These are phyloP conservation scores for Globisporangium cystogenes DNA, from an alignment of 352 stramenopile genomes.

Conservation along the genomic window DNA sequence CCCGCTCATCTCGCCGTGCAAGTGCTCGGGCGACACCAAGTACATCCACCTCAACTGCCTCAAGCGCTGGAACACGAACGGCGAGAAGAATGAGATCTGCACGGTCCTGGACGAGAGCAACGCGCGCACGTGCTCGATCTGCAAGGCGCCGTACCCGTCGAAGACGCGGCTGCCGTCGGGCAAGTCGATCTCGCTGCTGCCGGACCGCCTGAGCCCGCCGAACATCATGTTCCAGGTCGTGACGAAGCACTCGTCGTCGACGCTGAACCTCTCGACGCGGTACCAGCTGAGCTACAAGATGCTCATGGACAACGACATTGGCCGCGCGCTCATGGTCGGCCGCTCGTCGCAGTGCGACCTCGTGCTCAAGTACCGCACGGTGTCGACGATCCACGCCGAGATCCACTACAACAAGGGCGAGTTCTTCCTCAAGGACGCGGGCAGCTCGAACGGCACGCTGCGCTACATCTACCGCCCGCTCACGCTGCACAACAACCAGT, in stretches of 20 bases:
- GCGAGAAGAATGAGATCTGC: slow-evolving; percentile 87
- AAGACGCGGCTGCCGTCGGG: slow-evolving; percentile 71
- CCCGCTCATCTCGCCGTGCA: slow-evolving; percentile 92
- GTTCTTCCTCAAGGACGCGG: slow-evolving; percentile 93
- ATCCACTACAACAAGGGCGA: slow-evolving; percentile 93
- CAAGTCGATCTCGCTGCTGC: slow-evolving; percentile 71
- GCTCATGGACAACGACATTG: slow-evolving; percentile 90
- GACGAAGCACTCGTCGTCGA: slow-evolving; percentile 83
- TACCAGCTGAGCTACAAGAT: slow-evolving; percentile 90
- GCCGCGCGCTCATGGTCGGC: slow-evolving; percentile 88
- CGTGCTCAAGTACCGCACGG: slow-evolving; percentile 94
- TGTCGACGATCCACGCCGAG: slow-evolving; percentile 92
- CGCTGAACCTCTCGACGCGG: slow-evolving; percentile 75
- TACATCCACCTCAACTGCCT: slow-evolving; percentile 96
- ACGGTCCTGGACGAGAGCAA: slow-evolving; percentile 82
- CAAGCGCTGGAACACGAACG: slow-evolving; percentile 93
- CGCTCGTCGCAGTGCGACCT: slow-evolving; percentile 93
- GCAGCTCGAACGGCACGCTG: slow-evolving; percentile 92
- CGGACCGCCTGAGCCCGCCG: slow-evolving; percentile 61
- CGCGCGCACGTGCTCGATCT: slow-evolving; percentile 81
- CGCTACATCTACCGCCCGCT: slow-evolving; percentile 92
- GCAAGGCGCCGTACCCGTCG: slow-evolving; percentile 79
- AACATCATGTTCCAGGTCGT: slow-evolving; percentile 89
- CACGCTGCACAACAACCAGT: slow-evolving; percentile 88
- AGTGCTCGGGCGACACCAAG: slow-evolving; percentile 93